Evolutionary conservation across 257 asterid species (phyloP).

Genomic region (Lantana camara): DNA sequence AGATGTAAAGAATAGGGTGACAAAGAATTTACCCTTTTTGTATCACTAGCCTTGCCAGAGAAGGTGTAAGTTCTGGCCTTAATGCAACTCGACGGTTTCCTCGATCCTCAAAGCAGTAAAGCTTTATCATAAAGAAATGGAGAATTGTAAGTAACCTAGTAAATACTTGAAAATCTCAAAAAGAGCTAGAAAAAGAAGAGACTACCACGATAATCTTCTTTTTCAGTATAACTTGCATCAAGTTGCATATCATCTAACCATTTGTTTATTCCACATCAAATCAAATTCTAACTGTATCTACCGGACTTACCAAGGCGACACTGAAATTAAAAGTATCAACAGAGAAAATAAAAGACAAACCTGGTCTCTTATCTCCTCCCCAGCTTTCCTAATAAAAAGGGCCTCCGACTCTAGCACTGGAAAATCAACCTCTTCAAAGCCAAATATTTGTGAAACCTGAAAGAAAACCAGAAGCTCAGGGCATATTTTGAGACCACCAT

Average conservation of each 20-base stretch:
- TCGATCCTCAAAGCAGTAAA: conserved; percentile 96
- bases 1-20: neutral
- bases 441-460: conserved; percentile 74
- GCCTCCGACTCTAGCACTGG: conserved; percentile 97
- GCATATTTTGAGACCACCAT: conserved; percentile 12
- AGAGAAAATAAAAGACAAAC: conserved; percentile 38
- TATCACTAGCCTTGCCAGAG: conserved; percentile 93
- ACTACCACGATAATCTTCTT: too few species aligned
- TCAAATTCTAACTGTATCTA: neutral
- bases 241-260: neutral
- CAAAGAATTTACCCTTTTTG: conserved; percentile 76
- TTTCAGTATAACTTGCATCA: neutral
- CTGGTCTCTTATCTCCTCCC: conserved; percentile 98
- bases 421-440: conserved; percentile 96
- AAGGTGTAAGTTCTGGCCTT: conserved; percentile 99
- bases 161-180: neutral
- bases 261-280: neutral
- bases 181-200: conserved; percentile 7
- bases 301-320: neutral
- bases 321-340: neutral
- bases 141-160: conserved; percentile 21
- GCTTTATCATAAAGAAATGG: conserved; percentile 48
- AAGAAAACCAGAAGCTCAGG: conserved; percentile 6
- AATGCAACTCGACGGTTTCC: conserved; percentile 95
- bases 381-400: conserved; percentile 89